Conservation (phyloP, 1,284 basidiomycete species). For the Pseudozyma hubeiensis region DNA sequence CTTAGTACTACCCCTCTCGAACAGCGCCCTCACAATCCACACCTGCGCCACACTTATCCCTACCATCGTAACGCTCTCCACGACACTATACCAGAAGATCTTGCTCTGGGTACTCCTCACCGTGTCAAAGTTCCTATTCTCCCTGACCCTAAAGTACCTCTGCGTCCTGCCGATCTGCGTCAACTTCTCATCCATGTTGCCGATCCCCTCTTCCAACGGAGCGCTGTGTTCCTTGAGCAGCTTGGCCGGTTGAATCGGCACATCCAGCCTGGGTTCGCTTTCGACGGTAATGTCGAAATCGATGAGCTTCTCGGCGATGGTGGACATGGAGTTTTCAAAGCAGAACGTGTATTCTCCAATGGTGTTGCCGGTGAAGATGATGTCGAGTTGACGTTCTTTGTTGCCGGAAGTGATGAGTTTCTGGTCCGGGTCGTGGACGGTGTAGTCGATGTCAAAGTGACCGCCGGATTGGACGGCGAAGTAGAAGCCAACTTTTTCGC, state of each 20-base stretch:
- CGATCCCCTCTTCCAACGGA: constrained; percentile 63
- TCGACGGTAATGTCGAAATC: constrained; percentile 69
- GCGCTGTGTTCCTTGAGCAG: constrained; percentile 63
- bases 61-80: constrained; percentile 61
- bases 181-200: constrained; percentile 51
- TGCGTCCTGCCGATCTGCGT: constrained; percentile 60
- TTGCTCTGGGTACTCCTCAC: constrained; percentile 59
- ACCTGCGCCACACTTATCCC: constrained; percentile 64
- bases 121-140: constrained; percentile 65
- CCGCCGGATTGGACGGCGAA: constrained; percentile 91
- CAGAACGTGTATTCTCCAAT: constrained; percentile 98
- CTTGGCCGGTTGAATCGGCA: constrained; percentile 56
- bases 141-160: constrained; percentile 65
- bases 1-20: constrained; percentile 62
- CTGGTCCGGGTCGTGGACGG: constrained; percentile 88
- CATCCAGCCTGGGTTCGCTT: constrained; percentile 62
- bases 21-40: constrained; percentile 60
- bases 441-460: constrained; percentile 95
- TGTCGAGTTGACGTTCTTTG: constrained; percentile 94
- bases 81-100: constrained; percentile 65
- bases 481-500: constrained; percentile 85
- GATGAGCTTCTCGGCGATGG: constrained; percentile 61
- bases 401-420: constrained; percentile 85
- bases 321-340: constrained; percentile 84
- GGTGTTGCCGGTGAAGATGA: constrained; percentile 91